These are phyloP conservation scores for Naganishia kalamii DNA, from an alignment of 768 basidiomycete species.

Conservation along the genomic window DNA sequence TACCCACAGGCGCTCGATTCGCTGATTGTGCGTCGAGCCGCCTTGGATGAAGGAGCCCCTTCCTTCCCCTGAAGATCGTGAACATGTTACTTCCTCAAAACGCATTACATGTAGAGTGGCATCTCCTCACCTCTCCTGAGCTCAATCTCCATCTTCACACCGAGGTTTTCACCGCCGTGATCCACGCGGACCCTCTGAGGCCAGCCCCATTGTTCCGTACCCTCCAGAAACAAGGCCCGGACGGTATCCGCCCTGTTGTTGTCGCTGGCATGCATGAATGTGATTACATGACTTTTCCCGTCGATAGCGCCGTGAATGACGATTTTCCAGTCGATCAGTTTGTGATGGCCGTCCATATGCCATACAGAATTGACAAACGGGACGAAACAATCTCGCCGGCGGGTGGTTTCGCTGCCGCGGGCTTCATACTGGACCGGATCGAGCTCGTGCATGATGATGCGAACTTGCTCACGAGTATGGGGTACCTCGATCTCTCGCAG, in stretches of 20 bases:
- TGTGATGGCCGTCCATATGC: conserved; percentile 3
- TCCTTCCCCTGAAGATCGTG: neutral
- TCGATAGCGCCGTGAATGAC: conserved; percentile 2
- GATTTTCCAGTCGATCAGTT: too few species aligned
- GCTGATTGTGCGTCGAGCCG: neutral
- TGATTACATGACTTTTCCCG: neutral
- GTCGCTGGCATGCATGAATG: neutral
- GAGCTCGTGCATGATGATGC: neutral
- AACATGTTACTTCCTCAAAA: neutral
- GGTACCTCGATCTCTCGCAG: neutral
- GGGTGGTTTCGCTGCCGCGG: neutral
- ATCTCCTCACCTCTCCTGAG: neutral
- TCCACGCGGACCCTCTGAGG: neutral
- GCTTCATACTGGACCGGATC: neutral
- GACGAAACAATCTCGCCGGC: neutral
- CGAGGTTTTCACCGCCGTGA: neutral
- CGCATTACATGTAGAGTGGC: too few species aligned
- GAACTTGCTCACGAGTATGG: neutral
- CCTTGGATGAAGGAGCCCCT: neutral
- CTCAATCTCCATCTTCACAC: neutral
- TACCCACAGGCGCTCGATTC: neutral
- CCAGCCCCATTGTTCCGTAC: neutral
- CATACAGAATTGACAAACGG: neutral
- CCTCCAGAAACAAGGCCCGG: neutral
- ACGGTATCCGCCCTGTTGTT: neutral